Conservation (phyloP, 2,329 filamentous ascomycete genomes). For the Phaeosphaeria sp. region DNA sequence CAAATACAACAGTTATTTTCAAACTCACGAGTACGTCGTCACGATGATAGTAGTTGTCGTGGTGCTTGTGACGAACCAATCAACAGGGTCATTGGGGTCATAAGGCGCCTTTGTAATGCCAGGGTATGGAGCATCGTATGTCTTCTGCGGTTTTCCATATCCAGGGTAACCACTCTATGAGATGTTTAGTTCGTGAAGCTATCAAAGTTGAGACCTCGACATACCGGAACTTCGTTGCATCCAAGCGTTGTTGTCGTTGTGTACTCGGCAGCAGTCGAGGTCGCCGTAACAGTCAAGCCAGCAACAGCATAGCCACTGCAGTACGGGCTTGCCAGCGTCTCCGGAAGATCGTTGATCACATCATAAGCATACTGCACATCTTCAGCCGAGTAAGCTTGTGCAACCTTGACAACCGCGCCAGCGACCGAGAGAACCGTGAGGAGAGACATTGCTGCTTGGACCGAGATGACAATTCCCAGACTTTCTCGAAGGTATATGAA, state of each 20-base stretch:
- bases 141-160: not conserved
- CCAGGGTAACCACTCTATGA: not conserved
- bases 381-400: slow-evolving; percentile 1
- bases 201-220: not conserved
- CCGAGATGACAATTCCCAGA: not conserved
- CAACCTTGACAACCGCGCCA: not conserved
- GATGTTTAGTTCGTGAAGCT: not conserved
- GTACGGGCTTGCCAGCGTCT: slow-evolving; percentile 2
- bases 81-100: not conserved
- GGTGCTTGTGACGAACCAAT: not conserved
- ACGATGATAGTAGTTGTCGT: not conserved
- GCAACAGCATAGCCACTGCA: not conserved
- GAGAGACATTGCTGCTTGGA: not conserved
- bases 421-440: not conserved
- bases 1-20: not conserved
- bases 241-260: not conserved
- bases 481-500: not conserved
- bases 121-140: not conserved
- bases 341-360: slow-evolving; percentile 1
- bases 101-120: not conserved
- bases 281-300: not conserved
- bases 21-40: not conserved
- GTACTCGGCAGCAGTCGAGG: not conserved
- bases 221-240: not conserved
- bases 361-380: not conserved